Evolutionary conservation across 2,329 filamentous ascomycete species (phyloP).

Genomic region (Cytospora mali): DNA sequence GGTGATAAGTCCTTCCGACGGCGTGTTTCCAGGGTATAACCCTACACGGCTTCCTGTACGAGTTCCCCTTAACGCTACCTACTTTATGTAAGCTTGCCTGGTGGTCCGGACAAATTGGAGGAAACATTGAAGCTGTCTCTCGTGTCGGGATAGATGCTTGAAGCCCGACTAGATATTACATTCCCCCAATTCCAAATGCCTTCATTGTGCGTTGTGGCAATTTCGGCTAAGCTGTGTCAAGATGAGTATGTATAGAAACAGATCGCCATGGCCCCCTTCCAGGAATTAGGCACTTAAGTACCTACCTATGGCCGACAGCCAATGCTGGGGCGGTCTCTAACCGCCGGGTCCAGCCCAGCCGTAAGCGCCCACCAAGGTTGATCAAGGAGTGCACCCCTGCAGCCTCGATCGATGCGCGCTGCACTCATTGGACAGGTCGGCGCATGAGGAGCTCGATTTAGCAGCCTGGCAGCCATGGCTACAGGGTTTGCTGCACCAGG

Average conservation of each 20-base stretch:
- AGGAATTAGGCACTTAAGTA: constrained; percentile 11
- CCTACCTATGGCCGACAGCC: background rate
- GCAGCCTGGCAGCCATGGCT: constrained; percentile 2
- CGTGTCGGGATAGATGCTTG: too few relatives aligned
- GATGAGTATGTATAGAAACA: background rate
- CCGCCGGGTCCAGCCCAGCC: constrained; percentile 8
- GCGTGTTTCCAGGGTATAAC: too few relatives aligned
- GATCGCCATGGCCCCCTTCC: background rate
- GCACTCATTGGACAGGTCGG: constrained; percentile 19
- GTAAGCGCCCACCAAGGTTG: constrained; percentile 19
- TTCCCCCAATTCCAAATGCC: too few relatives aligned
- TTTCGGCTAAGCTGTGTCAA: background rate
- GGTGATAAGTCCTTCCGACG: too few relatives aligned
- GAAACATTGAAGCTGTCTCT: too few relatives aligned
- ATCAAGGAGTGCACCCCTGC: constrained; percentile 23
- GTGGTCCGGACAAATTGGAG: too few relatives aligned
- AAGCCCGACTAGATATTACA: too few relatives aligned
- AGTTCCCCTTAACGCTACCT: too few relatives aligned
- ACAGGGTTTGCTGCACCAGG: constrained; percentile 2
- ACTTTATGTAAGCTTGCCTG: too few relatives aligned
- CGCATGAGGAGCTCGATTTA: constrained; percentile 9
- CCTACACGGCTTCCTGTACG: too few relatives aligned
- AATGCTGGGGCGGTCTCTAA: constrained; percentile 3
- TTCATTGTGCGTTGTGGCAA: background rate
- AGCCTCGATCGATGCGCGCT: constrained; percentile 1